phyloP scores from a whole-genome alignment of 2,329 filamentous ascomycete genomes.

The Corynespora cassiicola region DNA sequence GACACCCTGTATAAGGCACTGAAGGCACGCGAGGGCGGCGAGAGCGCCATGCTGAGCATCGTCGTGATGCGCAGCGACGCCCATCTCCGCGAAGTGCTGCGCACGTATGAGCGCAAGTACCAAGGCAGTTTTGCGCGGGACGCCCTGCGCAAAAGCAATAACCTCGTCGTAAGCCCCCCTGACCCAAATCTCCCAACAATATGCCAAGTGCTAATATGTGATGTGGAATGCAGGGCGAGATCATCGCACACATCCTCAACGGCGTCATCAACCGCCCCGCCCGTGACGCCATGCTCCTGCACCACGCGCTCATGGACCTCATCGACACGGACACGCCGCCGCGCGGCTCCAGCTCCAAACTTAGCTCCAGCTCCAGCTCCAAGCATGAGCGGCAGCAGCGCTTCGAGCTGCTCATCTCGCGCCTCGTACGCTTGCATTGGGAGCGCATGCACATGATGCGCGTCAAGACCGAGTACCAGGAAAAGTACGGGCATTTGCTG shows the following conservation, averaged over 20 bases:
- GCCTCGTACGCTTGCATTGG: conserved; percentile 92
- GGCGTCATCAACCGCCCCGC: conserved; percentile 95
- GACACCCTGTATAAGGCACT: conserved; percentile 73
- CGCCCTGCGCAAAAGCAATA: conserved; percentile 85
- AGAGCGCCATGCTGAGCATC: conserved; percentile 85
- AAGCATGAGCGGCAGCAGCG: conserved; percentile 62
- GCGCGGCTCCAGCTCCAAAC: conserved; percentile 20
- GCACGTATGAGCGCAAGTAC: conserved; percentile 76
- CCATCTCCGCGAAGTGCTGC: conserved; percentile 81
- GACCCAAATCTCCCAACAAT: background rate
- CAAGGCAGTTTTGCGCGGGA: conserved; percentile 84
- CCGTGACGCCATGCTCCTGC: conserved; percentile 86
- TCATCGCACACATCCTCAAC: conserved; percentile 93
- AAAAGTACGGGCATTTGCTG: conserved; percentile 76
- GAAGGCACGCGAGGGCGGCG: conserved; percentile 77
- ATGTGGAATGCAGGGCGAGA: conserved; percentile 72
- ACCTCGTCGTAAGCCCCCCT: conserved; percentile 76
- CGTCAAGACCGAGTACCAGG: conserved; percentile 80
- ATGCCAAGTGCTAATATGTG: conserved; percentile 5
- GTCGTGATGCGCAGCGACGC: conserved; percentile 80
- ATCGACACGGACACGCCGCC: conserved; percentile 46
- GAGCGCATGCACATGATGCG: conserved; percentile 80
- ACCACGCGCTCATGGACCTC: conserved; percentile 78
- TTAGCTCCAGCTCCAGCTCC: conserved; percentile 28
- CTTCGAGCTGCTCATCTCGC: conserved; percentile 84